These are phyloP conservation scores for Rubia yunnanensis DNA, from an alignment of 257 asterid species.

Conservation along the genomic window DNA sequence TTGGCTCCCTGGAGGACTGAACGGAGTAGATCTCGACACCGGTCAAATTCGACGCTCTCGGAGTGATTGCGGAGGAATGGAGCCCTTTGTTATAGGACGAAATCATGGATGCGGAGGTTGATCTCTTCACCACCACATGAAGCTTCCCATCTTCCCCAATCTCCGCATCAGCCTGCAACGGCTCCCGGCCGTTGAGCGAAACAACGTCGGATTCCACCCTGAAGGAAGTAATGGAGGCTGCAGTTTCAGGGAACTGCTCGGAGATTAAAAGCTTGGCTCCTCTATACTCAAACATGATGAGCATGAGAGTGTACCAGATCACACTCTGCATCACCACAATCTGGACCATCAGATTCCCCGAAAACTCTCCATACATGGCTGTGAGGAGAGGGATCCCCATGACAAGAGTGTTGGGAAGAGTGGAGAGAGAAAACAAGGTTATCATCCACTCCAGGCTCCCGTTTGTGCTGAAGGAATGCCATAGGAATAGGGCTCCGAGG, in stretches of 20 bases:
- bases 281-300: conserved; percentile 70
- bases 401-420: conserved; percentile 84
- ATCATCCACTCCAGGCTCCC: conserved; percentile 77
- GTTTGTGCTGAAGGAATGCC: conserved; percentile 53
- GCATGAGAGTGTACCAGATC: conserved; percentile 80
- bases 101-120: conserved; percentile 46
- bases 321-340: conserved; percentile 88
- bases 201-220: conserved; percentile 77
- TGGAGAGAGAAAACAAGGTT: conserved; percentile 72
- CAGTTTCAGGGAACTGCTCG: conserved; percentile 86
- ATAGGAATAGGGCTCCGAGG: conserved; percentile 47
- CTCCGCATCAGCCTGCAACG: conserved; percentile 78
- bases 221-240: conserved; percentile 72
- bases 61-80: conserved; percentile 48
- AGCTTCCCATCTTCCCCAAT: conserved; percentile 82
- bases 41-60: conserved; percentile 71
- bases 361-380: conserved; percentile 94
- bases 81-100: conserved; percentile 42
- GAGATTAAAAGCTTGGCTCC: conserved; percentile 63
- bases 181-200: conserved; percentile 76
- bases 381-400: conserved; percentile 82
- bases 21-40: conserved; percentile 89
- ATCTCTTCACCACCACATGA: conserved; percentile 66
- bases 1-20: conserved; percentile 79
- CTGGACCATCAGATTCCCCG: conserved; percentile 84